A percentile compares a stretch with the other conserved stretches of the same genome.
Conservation (phyloP, 768 basidiomycete genomes). For the Mrakia hoshinonis region DNA sequence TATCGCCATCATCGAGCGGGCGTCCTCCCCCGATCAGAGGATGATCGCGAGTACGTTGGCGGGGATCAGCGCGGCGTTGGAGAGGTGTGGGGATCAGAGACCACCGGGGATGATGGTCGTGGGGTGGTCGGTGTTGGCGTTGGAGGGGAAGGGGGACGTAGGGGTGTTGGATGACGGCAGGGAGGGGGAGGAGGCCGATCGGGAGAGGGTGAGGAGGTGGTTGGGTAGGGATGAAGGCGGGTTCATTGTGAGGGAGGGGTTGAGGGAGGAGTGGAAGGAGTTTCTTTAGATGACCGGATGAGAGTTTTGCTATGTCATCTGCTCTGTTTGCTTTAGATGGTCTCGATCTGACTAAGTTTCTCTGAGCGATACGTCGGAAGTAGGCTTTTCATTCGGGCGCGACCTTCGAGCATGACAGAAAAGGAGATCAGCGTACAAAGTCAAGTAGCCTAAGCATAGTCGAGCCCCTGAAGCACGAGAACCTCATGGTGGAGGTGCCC, state of each 20-base stretch:
- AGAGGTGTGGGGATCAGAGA: constrained; percentile 69
- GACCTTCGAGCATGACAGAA: no score
- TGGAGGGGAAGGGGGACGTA: constrained; percentile 64
- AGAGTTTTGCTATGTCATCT: not conserved
- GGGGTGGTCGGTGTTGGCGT: constrained; percentile 77
- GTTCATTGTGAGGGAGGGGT: constrained; percentile 31
- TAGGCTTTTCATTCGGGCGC: no score
- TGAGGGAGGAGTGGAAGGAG: constrained; percentile 31
- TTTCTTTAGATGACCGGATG: constrained; percentile 1
- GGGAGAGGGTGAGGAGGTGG: constrained; percentile 31
- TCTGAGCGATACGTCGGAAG: no score
- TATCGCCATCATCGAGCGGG: constrained; percentile 88
- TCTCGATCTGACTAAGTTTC: not conserved
- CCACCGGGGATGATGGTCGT: constrained; percentile 95
- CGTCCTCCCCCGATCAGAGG: constrained; percentile 87
- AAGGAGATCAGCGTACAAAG: no score
- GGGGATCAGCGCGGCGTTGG: constrained; percentile 61
- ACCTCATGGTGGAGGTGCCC: no score
- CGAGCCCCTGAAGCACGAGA: no score
- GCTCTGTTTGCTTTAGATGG: not conserved
- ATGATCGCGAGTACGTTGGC: constrained; percentile 67
- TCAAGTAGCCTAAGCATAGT: no score
- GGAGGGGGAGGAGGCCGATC: constrained; percentile 42
- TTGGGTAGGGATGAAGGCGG: constrained; percentile 27
- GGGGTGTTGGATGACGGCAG: constrained; percentile 54